Evolutionary conservation across 2,329 filamentous ascomycete species (phyloP).

Genomic region (Penicillium sp.): DNA sequence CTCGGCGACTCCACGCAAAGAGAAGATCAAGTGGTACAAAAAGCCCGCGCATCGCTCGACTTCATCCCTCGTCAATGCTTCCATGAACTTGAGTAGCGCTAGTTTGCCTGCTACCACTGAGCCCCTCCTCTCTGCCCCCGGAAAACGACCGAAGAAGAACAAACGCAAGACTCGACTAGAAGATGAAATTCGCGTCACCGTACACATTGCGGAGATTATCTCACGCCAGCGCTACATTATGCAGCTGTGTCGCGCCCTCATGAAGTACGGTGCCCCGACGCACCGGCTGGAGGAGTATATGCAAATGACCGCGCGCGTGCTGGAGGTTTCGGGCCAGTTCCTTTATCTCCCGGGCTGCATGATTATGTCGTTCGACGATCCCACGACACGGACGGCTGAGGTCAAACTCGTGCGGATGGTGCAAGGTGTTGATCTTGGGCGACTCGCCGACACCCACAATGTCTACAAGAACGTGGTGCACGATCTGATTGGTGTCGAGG

Average conservation of each 20-base stretch:
- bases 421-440: constrained; percentile 44
- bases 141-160: constrained; percentile 18
- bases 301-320: constrained; percentile 77
- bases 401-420: constrained; percentile 43
- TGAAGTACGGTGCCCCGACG: constrained; percentile 88
- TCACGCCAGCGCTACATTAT: constrained; percentile 77
- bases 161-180: constrained; percentile 33
- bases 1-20: constrained; percentile 31
- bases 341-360: constrained; percentile 90
- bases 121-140: constrained; percentile 10
- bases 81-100: constrained; percentile 34
- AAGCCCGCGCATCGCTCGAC: constrained; percentile 36
- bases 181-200: constrained; percentile 55
- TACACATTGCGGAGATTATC: constrained; percentile 63
- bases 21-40: constrained; percentile 42
- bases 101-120: constrained; percentile 28
- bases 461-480: constrained; percentile 49
- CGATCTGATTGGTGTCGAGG: constrained; percentile 45
- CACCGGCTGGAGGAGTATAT: constrained; percentile 90
- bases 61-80: constrained; percentile 35
- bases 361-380: constrained; percentile 79
- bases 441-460: constrained; percentile 43
- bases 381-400: constrained; percentile 45
- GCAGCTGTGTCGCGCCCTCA: constrained; percentile 78
- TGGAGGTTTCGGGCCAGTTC: constrained; percentile 87